These are phyloP conservation scores for Beta vulgaris DNA, from an alignment of 148 eudicot genomes.

Conservation along the genomic window DNA sequence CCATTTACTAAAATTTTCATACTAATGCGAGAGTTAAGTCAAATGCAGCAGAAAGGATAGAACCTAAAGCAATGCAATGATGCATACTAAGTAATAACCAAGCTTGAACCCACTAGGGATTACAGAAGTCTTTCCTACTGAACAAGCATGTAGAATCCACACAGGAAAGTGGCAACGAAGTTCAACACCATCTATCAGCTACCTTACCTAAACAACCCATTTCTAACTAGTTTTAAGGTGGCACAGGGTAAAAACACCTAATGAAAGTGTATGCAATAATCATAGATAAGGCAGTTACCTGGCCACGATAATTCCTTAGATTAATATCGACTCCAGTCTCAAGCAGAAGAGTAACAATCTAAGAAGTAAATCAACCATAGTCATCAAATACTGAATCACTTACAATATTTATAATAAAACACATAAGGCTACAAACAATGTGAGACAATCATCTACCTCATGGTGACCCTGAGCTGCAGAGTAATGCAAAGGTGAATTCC, in stretches of 20 bases:
- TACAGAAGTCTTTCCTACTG: background rate
- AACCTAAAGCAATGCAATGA: background rate
- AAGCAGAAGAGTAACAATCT: conserved; percentile 84
- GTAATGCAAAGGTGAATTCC: conserved; percentile 91
- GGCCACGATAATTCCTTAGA: conserved; percentile 91
- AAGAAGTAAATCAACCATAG: conserved; percentile 20
- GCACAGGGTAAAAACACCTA: background rate
- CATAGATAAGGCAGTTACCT: conserved; percentile 42
- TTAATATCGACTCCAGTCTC: conserved; percentile 94
- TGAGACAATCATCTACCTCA: conserved; percentile 54
- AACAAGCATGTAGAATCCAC: background rate
- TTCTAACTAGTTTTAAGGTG: background rate
- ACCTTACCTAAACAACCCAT: background rate
- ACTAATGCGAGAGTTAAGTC: background rate
- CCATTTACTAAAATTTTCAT: background rate
- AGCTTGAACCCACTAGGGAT: background rate
- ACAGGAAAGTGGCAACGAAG: background rate
- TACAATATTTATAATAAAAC: too few relatives aligned
- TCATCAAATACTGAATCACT: background rate
- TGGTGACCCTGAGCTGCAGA: conserved; percentile 99
- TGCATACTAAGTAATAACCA: conserved; percentile 3
- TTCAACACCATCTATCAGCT: background rate
- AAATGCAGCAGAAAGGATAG: background rate
- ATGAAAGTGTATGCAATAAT: background rate
- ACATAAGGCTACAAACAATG: background rate